phyloP scores from a whole-genome alignment of 345 rosid species.

The Ceriops decandra region DNA sequence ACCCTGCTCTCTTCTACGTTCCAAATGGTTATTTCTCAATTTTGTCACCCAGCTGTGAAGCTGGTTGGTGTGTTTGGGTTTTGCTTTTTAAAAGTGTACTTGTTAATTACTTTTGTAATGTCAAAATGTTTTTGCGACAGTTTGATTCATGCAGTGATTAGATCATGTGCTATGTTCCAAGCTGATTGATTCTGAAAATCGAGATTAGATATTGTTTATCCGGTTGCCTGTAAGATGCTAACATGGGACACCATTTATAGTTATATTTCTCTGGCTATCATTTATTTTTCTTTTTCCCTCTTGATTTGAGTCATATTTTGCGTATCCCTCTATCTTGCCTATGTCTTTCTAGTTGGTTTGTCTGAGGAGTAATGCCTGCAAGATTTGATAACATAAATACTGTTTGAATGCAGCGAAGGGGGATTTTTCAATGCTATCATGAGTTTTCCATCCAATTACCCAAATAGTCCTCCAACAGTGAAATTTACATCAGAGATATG shows the following conservation, averaged over 20 bases:
- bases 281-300: no score
- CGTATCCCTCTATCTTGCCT: no score
- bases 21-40: not conserved
- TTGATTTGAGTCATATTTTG: no score
- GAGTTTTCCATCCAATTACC: slow-evolving; percentile 91
- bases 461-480: slow-evolving; percentile 84
- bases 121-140: not conserved
- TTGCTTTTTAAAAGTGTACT: not conserved
- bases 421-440: slow-evolving; percentile 92
- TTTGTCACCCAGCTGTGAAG: not conserved
- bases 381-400: not conserved
- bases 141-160: not conserved
- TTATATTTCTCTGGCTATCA: no score
- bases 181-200: not conserved
- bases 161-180: not conserved
- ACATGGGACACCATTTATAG: no score
- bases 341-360: no score
- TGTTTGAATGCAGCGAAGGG: slow-evolving; percentile 67
- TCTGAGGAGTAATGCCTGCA: no score
- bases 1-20: not conserved
- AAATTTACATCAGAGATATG: slow-evolving; percentile 90
- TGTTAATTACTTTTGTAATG: not conserved
- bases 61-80: not conserved
- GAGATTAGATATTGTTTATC: not conserved
- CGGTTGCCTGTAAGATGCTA: not conserved